Evolutionary conservation across 2,329 filamentous ascomycete genomes (phyloP), one percentile per base, ranked within the genome.

Genomic region (Fusarium sp.): DNA sequence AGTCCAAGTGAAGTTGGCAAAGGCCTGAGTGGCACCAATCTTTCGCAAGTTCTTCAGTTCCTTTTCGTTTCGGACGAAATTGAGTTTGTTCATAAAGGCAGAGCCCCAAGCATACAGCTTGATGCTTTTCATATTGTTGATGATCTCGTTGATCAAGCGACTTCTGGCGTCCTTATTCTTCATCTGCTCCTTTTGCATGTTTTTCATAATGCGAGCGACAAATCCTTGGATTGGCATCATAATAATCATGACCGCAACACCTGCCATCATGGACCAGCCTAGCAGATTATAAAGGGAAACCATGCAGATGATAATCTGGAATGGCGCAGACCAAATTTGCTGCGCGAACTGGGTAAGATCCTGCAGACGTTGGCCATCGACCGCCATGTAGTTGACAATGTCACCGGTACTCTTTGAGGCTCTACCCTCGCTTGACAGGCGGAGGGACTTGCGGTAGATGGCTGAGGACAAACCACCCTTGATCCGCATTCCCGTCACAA

Each of bases 121-220:
- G 86, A 99, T 96, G 81, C 95, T 97, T 87, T 99, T 99, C 94
- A 99, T 99, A 84, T 98, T 98, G 87, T 97, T 98, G 79, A 99
- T 87, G 75, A 99, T 99, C 83, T 99, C 96, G 12, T 96, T 97
- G 87, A 98, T 98, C 66, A 99, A 85, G 56, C 96, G 91, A 52
- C 95, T 98, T 79, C 96, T 91, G 44, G 95, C 89, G 79, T 99
- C 96, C 85, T 99, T 99, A 86, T 98, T 98, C 87, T 97, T 97
- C 96, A 99, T 99, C 85, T 99, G 96, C 74, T 91, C 88, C 83
- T 98, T 97, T 81, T 99, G 97, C 77, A 99, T 85, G 48, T 89
- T 94, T 85, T 98, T 98, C 93, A 98, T 98, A 77, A 97, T 88
- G 66, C 92, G 90, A 30, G 96, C 96, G 80, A 98, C 96, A 70